Conservation (phyloP, 2,329 filamentous ascomycete genomes). For the Aspergillus sp. region DNA sequence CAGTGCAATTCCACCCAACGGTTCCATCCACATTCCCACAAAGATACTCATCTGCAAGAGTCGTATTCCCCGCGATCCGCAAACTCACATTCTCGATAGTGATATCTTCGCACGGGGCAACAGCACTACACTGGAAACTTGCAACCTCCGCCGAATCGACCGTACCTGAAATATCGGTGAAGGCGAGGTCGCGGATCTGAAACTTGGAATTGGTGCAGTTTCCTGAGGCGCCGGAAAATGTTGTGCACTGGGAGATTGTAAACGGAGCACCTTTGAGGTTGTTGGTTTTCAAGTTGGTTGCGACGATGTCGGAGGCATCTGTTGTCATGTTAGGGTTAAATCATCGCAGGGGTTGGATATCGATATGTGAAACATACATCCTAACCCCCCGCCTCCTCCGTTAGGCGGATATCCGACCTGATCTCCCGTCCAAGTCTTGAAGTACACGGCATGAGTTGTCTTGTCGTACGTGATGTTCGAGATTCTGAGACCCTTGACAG, state of each 20-base stretch:
- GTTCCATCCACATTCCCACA: slow-evolving; percentile 29
- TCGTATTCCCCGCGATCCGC: slow-evolving; percentile 20
- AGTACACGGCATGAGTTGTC: slow-evolving; percentile 52
- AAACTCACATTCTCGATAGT: slow-evolving; percentile 23
- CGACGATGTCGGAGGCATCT: slow-evolving; percentile 39
- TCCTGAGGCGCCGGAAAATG: slow-evolving; percentile 37
- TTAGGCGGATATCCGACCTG: slow-evolving; percentile 57
- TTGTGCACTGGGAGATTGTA: slow-evolving; percentile 45
- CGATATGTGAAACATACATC: slow-evolving; percentile 43
- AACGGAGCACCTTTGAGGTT: slow-evolving; percentile 35
- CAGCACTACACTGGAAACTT: slow-evolving; percentile 36
- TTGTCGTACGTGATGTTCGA: slow-evolving; percentile 51
- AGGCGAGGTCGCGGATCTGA: slow-evolving; percentile 38
- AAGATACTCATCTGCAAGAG: slow-evolving; percentile 23
- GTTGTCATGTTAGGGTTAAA: background rate
- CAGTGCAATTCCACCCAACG: slow-evolving; percentile 30
- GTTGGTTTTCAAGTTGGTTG: slow-evolving; percentile 37
- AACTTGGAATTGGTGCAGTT: slow-evolving; percentile 47
- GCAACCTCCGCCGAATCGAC: slow-evolving; percentile 22
- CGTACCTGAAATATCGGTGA: slow-evolving; percentile 25
- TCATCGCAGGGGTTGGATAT: too few species aligned
- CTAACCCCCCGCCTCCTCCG: slow-evolving; percentile 59
- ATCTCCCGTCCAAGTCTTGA: slow-evolving; percentile 62
- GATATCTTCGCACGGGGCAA: slow-evolving; percentile 30
- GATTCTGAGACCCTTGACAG: slow-evolving; percentile 53